A percentile compares a stretch with the other conserved stretches of the same genome.
Conservation (phyloP, 441 rosid species). For the Arabidopsis hybrid region DNA sequence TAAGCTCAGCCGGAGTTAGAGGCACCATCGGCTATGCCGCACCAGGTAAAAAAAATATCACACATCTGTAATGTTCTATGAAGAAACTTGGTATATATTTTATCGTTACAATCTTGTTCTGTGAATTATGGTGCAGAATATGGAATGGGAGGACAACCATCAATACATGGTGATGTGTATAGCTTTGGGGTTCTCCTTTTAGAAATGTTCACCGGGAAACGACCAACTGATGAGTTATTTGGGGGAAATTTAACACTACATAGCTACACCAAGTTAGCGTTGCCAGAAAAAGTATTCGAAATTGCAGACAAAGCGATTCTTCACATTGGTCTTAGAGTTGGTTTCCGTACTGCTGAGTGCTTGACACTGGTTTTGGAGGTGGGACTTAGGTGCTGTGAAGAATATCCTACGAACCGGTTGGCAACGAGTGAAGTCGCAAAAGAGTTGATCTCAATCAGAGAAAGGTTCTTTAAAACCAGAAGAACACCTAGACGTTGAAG, state of each 20-base stretch:
- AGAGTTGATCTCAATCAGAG: constrained; percentile 24
- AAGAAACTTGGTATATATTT: no score
- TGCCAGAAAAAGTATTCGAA: constrained; percentile 18
- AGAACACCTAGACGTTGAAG: not conserved
- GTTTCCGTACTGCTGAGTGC: constrained; percentile 12
- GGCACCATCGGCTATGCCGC: constrained; percentile 45
- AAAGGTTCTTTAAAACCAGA: constrained; percentile 8
- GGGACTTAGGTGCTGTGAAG: constrained; percentile 39
- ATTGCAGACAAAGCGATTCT: constrained; percentile 23
- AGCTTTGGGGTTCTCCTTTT: no score
- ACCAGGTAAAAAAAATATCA: constrained; percentile 28
- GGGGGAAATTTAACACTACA: constrained; percentile 27
- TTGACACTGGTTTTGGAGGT: constrained; percentile 17
- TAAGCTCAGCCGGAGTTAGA: constrained; percentile 30
- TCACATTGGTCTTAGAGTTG: not conserved
- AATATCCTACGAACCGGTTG: constrained; percentile 20
- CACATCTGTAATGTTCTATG: not conserved
- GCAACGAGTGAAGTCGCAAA: constrained; percentile 9
- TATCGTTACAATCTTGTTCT: not conserved
- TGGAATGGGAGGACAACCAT: constrained; percentile 40
- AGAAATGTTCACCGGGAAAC: no score
- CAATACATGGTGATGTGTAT: constrained; percentile 35
- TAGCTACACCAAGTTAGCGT: constrained; percentile 19
- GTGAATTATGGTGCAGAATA: constrained; percentile 35
- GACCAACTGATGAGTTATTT: not conserved